Base-by-base conservation (phyloP, 768 basidiomycete genomes). In the Amanita subjunquillea region DNA sequence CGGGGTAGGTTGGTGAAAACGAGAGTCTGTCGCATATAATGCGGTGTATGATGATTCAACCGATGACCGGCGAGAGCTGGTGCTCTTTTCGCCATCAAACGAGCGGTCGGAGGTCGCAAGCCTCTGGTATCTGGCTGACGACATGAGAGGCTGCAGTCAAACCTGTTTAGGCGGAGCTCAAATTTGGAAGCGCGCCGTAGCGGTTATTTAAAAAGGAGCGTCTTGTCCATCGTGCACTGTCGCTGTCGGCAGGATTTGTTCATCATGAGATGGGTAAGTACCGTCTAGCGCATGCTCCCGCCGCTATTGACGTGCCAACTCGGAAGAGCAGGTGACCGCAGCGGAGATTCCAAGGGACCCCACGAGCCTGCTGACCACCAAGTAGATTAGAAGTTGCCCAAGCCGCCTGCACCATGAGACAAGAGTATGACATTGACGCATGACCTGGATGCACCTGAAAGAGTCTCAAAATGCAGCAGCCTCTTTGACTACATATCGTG, bases 391-490 rank as follows among this genome's bases (percentile, higher is more conserved):
- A 63, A 65, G 47, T 51, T 68, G 9, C 71, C 79, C 2, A 60
- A 70, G 38, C 69, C 79, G 3, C 72, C 76, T 12, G 38, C 69
- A 40, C 75, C 80, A 0, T 56, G 94, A 97, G 77, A 95, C 89
- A 12, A 77, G 94, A 64, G 93, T 89, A 63, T 55, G 78, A 20
- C 17, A 48, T 53, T 40, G 30, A 27, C 42, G 48, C 27, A 53
- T 37, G 91, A 94, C 17, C 17, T 17, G 17, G 17, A 17, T 17
- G 70, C 92, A 95, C 49, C 81, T 99, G 66, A 99, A 99, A 74
- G 87, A 96, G 66, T 95, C 94, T 22, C 95, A 99, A 68, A 96
- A 97, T 65, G 82, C 90, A 17, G 96, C 95, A 3, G 95, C 95
- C 44, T 94, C 92, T 46, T 70, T 98, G 55, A 98, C 96, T 32